A percentile compares a stretch with the other conserved stretches of the same genome.
Evolutionary conservation across 495 filamentous ascomycete genomes (phyloP).

Genomic region (Penicillium coprophilum): DNA sequence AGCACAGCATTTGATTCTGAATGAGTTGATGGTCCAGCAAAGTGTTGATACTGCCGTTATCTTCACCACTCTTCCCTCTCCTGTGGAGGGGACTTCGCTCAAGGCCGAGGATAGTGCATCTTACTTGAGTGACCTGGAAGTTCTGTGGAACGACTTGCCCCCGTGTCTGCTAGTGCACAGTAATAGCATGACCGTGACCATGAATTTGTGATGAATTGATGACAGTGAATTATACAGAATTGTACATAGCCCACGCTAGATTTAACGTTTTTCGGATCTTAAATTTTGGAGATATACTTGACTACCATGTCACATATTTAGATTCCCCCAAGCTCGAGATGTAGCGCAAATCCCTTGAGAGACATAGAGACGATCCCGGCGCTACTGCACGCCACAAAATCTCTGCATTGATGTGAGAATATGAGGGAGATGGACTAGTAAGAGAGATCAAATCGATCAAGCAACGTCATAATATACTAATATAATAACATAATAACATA

Average conservation of each 20-base stretch:
- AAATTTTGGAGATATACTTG: background rate
- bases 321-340: no score
- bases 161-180: slow-evolving; percentile 78
- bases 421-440: no score
- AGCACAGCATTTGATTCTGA: slow-evolving; percentile 81
- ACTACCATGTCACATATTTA: background rate
- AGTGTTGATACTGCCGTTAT: slow-evolving; percentile 73
- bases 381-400: slow-evolving; percentile 18
- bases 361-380: slow-evolving; percentile 12
- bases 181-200: slow-evolving; percentile 89
- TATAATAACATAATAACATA: no score
- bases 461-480: no score
- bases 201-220: slow-evolving; percentile 59
- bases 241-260: slow-evolving; percentile 14
- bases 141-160: slow-evolving; percentile 65
- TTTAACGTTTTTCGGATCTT: background rate
- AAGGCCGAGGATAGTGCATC: slow-evolving; percentile 66
- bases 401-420: slow-evolving; percentile 9
- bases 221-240: slow-evolving; percentile 12
- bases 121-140: slow-evolving; percentile 76
- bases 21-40: slow-evolving; percentile 73
- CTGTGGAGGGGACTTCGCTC: slow-evolving; percentile 68
- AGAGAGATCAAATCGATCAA: no score
- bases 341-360: background rate
- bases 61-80: slow-evolving; percentile 79